Percentiles rank a stretch among this genome's conserved stretches.
Evolutionary conservation across 2,329 filamentous ascomycete species (phyloP).

Genomic region (Fusarium nygamai): DNA sequence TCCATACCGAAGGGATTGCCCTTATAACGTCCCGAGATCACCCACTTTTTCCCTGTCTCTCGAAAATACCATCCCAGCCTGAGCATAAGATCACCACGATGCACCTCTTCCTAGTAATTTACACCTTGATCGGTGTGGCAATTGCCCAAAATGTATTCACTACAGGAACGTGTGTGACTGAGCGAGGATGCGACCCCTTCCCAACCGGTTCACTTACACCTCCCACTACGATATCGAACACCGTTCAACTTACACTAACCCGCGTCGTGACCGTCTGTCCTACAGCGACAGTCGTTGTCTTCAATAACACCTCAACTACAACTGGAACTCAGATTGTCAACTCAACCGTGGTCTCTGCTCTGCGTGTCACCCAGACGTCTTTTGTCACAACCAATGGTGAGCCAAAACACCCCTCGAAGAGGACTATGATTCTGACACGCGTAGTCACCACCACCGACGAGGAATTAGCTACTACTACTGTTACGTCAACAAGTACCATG

Average conservation of each 20-base stretch:
- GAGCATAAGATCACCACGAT: background rate
- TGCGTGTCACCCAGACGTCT: background rate
- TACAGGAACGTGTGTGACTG: background rate
- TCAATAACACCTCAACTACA: background rate
- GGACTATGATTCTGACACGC: background rate
- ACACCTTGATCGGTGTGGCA: background rate
- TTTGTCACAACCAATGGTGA: background rate
- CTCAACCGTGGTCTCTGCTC: background rate
- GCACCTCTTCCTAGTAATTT: background rate
- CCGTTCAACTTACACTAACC: background rate
- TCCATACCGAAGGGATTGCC: too few relatives aligned
- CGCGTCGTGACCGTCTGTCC: background rate
- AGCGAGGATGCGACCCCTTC: background rate
- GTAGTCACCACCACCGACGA: background rate
- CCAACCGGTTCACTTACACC: background rate
- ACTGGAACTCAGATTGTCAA: background rate
- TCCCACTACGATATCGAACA: background rate
- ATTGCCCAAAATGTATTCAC: background rate
- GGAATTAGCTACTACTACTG: background rate
- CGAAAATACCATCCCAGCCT: background rate
- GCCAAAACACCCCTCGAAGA: rapidly evolving
- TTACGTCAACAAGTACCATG: background rate
- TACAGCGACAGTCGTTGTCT: background rate
- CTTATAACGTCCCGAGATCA: background rate
- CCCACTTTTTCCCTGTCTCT: background rate